Conservation (phyloP, 192 early-diverging fungal genomes). For the Oehlia diaphana region DNA sequence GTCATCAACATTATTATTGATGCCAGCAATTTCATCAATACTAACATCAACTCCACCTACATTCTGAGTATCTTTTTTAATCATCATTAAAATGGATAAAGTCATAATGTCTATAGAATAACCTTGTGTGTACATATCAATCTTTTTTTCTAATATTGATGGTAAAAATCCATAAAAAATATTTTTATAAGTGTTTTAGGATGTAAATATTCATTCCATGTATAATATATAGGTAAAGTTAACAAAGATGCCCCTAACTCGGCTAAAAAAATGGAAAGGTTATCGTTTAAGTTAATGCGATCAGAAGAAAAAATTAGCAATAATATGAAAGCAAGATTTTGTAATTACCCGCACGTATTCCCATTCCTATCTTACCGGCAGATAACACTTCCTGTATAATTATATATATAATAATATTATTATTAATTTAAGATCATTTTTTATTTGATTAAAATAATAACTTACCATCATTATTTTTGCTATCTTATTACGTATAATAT, state of each 20-base stretch:
- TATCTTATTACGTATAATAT: background rate
- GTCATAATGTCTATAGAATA: conserved; percentile 2
- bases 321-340: background rate
- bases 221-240: conserved; percentile 1
- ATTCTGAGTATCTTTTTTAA: background rate
- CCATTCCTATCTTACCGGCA: background rate
- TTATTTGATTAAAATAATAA: background rate
- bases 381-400: background rate
- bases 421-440: background rate
- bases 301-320: background rate
- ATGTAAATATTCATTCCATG: conserved; percentile 19
- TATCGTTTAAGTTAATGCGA: background rate
- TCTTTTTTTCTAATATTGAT: background rate
- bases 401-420: background rate
- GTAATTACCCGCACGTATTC: conserved; percentile 23
- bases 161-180: conserved; percentile 8
- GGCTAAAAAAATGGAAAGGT: conserved; percentile 1
- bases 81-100: conserved; percentile 1
- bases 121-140: conserved; percentile 13
- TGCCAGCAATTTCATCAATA: too few relatives aligned
- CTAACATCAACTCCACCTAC: too few relatives aligned
- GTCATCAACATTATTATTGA: too few relatives aligned
- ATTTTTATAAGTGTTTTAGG: conserved; percentile 19
- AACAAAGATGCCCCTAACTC: conserved; percentile 28
- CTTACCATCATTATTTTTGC: background rate